Base-by-base conservation (phyloP, 768 basidiomycete genomes). In the Xanthoconium stramineum region DNA sequence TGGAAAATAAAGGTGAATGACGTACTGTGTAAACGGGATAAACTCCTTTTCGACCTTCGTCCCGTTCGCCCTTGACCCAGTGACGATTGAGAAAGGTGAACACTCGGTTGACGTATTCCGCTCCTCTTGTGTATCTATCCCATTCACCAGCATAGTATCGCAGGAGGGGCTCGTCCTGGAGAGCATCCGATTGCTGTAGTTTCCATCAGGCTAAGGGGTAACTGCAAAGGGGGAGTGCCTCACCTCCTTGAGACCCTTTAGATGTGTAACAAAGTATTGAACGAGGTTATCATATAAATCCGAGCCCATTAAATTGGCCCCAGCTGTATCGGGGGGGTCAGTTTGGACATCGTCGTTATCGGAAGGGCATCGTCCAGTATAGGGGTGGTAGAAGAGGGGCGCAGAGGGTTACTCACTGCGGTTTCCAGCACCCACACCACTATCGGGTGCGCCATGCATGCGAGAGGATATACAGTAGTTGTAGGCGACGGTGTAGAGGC, bases 41-140 rank as follows among this genome's bases (percentile, higher is more conserved):
- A 20, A 98, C 90, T 42, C 87, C 89, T 73, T 92, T 95, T 65
- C 95, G 80, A 15, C 97, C 97, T 72, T 98, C 96, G 65, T 98
- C 96, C 67, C 95, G 85, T 71, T 99, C 97, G 50, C 96, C 83
- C 76, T 95, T 96, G 43, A 99, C 96, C 97, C 97, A 99, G 74
- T 98, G 94, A 20, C 96, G 91, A 74, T 99, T 98, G 55, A 99
- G 82, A 75, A 98, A 98, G 3, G 93, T 95, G 78, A 98, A 98
- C 36, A 99, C 76, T 53, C 96, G 89, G 71, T 98, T 96, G 74
- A 98, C 93, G 70, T 97, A 98, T 68, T 91, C 94, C 1, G 96
- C 95, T 46, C 96, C 96, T 3, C 88, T 96, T 0, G 97, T 99
- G 75, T 98, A 98, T 43, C 94, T 81, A 65, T 91, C 89, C 97